phyloP scores from a whole-genome alignment of 345 rosid genomes.

The Cochlearia excelsa region DNA sequence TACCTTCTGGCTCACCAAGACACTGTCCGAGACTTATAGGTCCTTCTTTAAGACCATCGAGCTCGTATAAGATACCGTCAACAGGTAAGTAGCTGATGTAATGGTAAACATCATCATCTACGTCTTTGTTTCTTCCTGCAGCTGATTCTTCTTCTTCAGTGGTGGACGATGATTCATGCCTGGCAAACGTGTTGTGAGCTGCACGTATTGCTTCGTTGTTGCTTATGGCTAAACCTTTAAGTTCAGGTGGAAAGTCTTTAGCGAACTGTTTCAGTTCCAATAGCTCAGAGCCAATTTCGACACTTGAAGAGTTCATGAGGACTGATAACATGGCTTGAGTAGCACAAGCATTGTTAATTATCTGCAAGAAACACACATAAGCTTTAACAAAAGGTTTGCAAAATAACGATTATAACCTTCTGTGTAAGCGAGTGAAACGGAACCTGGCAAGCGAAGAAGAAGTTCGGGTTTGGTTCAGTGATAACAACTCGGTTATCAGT shows the following conservation, averaged over 20 bases:
- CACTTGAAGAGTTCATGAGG: constrained; percentile 35
- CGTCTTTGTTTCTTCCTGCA: constrained; percentile 23
- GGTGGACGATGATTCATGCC: constrained; percentile 27
- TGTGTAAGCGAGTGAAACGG: background rate
- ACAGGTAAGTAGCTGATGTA: constrained; percentile 40
- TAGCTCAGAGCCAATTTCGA: constrained; percentile 33
- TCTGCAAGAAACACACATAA: constrained; percentile 24
- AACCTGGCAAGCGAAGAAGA: constrained; percentile 42
- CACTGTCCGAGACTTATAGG: constrained; percentile 39
- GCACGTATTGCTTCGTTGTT: constrained; percentile 37
- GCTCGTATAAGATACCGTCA: constrained; percentile 36
- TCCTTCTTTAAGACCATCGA: constrained; percentile 40
- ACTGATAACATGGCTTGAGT: constrained; percentile 34
- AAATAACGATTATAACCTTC: background rate
- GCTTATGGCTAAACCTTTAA: constrained; percentile 39
- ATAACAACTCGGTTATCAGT: constrained; percentile 35
- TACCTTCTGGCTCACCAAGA: constrained; percentile 28
- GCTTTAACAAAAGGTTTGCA: background rate
- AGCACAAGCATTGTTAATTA: constrained; percentile 38
- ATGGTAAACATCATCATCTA: constrained; percentile 36
- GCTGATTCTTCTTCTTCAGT: constrained; percentile 24
- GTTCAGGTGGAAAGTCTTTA: constrained; percentile 40
- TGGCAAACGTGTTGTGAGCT: constrained; percentile 39
- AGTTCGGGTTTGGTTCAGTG: constrained; percentile 37
- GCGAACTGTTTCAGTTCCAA: constrained; percentile 33